Percentiles rank a stretch among this genome's conserved stretches.
phyloP scores from a whole-genome alignment of 2,329 filamentous ascomycete species.

The Penicillium sp. region DNA sequence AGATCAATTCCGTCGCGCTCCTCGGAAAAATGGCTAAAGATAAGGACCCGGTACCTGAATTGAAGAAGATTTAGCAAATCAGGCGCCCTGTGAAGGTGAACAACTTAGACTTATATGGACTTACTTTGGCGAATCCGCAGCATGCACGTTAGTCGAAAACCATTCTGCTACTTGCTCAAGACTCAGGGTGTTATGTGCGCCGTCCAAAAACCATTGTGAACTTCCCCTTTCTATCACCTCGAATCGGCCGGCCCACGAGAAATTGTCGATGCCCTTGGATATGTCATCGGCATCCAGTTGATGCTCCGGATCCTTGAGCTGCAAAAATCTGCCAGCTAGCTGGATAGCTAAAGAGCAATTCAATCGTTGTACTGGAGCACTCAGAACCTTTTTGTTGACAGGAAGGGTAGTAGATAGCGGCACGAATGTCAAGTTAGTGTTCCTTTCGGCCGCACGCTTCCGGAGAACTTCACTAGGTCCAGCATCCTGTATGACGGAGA shows the following conservation, averaged over 20 bases:
- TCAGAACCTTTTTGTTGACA: neutral
- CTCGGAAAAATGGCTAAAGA: constrained; percentile 3
- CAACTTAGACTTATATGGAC: neutral
- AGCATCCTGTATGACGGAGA: constrained; percentile 59
- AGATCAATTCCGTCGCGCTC: neutral
- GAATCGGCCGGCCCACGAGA: neutral
- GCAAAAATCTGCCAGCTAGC: neutral
- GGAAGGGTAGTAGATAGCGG: neutral
- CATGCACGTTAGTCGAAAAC: neutral
- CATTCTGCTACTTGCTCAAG: neutral
- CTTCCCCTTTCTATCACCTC: neutral
- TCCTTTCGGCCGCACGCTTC: neutral
- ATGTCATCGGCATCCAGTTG: neutral
- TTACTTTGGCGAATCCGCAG: neutral
- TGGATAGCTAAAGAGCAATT: neutral
- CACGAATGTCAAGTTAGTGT: neutral
- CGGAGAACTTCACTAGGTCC: neutral
- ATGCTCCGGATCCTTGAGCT: neutral
- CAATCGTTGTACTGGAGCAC: neutral
- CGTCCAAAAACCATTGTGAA: neutral
- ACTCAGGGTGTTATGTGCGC: constrained; percentile 1
- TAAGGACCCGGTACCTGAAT: neutral
- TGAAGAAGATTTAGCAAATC: too few relatives aligned
- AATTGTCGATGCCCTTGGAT: neutral
- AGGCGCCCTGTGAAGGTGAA: too few relatives aligned